Base-by-base conservation (phyloP, 768 basidiomycete genomes). In the Rhizopogon sp. region DNA sequence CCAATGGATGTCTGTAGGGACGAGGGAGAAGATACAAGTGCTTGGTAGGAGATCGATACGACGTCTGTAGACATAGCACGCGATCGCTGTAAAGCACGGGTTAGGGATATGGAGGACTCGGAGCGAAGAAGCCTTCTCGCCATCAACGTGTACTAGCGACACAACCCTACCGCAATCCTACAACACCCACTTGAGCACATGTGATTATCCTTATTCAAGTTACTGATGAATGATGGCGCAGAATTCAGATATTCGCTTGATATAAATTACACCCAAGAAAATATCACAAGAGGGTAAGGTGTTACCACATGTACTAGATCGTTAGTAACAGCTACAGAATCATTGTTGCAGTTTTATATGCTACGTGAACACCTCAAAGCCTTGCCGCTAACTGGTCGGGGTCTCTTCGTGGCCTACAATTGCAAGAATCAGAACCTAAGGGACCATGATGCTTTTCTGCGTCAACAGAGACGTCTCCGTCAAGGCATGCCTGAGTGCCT, bases 1-100 rank as follows among this genome's bases (percentile, higher is more conserved):
- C 89, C 84, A 56, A 96, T 91, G 17, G 85, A 79, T 17, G 74
- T 59, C 29, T 74, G 66, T 11, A 91, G 72, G 5, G 80, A 76
- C 9, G 75, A 61, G 1, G 87, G 84, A 0, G 76, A 72, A 10
- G 79, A 74, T 29, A 80, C 60, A 50, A 92, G 74, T 6, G 79
- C 76, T 10, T 70, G 60, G 66, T 90, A 90, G 0, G 87, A 82
- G 52, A 91, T 79, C 3, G 77, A 69, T 10, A 90, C 80, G 6
- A 60, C 68, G 22, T 57, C 57, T 41, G 55, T 29, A 10, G 11
- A 43, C 67, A 57, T 58, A 29, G 51, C 7, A 49, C 11, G 40
- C 50, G 62, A 60, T 46, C 50, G 55, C 62, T 61, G 62, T 44
- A 59, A 53, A 33, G 29, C 31, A 43, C 39, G 47, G 29, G 55